These are phyloP conservation scores for Trypanosoma caninum DNA, from an alignment of 208 protist genomes.

Conservation along the genomic window DNA sequence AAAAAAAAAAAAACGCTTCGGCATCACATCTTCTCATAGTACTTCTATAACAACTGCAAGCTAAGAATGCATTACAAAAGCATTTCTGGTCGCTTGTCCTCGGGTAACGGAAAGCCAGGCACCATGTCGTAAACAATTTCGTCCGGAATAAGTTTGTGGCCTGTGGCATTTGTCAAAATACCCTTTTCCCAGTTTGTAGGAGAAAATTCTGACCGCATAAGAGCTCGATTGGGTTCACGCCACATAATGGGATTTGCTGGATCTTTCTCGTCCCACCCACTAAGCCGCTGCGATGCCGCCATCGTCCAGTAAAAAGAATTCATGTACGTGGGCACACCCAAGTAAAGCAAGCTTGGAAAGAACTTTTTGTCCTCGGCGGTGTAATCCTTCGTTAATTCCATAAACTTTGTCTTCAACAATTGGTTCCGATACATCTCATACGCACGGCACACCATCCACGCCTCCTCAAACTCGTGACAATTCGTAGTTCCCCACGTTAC, in stretches of 20 bases:
- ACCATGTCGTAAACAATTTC: conserved; percentile 84
- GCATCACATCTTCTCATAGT: not conserved
- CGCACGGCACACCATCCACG: conserved; percentile 85
- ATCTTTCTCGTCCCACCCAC: conserved; percentile 88
- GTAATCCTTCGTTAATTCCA: conserved; percentile 90
- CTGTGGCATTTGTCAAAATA: conserved; percentile 79
- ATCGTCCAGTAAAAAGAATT: conserved; percentile 82
- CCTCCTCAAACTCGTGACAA: conserved; percentile 89
- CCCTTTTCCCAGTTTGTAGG: conserved; percentile 89
- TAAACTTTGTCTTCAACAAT: conserved; percentile 88
- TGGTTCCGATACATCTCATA: conserved; percentile 87
- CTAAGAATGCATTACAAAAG: conserved; percentile 11
- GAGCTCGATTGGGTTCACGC: conserved; percentile 83
- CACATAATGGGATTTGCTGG: conserved; percentile 86
- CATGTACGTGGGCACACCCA: conserved; percentile 79
- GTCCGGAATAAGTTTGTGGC: conserved; percentile 84
- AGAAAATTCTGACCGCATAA: conserved; percentile 87
- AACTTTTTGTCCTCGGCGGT: conserved; percentile 89
- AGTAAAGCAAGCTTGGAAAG: conserved; percentile 83
- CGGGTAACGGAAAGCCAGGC: conserved; percentile 85
- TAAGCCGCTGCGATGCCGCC: conserved; percentile 80
- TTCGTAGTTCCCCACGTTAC: conserved; percentile 84
- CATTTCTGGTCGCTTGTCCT: conserved; percentile 75
- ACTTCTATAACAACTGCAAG: not conserved
- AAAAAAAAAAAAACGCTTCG: not conserved